Evolutionary conservation across 2,329 filamentous ascomycete genomes (phyloP).

Genomic region (Pestalotiopsis sp.): DNA sequence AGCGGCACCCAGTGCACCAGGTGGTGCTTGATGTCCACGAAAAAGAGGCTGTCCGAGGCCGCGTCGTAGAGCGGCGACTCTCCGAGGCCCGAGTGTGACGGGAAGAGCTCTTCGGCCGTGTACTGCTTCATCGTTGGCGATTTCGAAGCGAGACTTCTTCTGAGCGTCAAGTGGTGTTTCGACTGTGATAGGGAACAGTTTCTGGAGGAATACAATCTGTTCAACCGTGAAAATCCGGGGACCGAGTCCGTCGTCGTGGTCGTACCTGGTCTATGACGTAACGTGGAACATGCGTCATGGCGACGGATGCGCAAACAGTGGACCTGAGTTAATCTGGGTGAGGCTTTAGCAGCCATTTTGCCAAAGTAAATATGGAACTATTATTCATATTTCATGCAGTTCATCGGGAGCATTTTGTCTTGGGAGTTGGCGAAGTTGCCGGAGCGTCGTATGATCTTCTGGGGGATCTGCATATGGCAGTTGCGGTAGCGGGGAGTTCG

Average conservation of each 20-base stretch:
- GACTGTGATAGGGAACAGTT: too few species aligned
- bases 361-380: background rate
- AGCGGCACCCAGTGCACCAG: conserved; percentile 23
- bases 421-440: background rate
- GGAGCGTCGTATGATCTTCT: background rate
- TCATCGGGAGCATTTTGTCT: background rate
- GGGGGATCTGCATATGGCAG: background rate
- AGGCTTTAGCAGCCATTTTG: background rate
- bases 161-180: background rate
- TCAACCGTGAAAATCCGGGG: background rate
- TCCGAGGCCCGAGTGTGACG: conserved; percentile 23
- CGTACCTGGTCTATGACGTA: conserved; percentile 8
- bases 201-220: background rate
- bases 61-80: conserved; percentile 28
- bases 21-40: conserved; percentile 27
- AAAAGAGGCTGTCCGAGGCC: conserved; percentile 26
- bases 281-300: background rate
- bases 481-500: background rate
- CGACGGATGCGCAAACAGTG: background rate
- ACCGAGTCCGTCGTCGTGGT: background rate
- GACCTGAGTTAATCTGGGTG: background rate
- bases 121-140: conserved; percentile 22
- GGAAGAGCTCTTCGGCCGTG: conserved; percentile 26
- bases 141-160: background rate
- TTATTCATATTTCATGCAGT: background rate